Evolutionary conservation across 306 rosid genomes (phyloP).

Genomic region (Alnus glutinosa): DNA sequence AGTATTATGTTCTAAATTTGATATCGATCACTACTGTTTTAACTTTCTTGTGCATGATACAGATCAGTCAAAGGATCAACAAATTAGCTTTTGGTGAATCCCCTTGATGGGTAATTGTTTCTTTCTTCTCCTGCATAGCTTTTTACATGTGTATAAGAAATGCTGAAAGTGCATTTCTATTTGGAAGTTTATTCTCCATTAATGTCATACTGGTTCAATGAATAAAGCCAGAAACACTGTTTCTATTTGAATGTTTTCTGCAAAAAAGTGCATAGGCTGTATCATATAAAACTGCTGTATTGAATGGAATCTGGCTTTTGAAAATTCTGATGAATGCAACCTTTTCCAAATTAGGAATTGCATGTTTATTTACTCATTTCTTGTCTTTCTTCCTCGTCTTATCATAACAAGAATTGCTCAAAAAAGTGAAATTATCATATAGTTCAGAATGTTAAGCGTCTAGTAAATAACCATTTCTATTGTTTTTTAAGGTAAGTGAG

Average conservation of each 20-base stretch:
- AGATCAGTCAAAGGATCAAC: slow-evolving; percentile 86
- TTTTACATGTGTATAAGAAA: slow-evolving; percentile 6
- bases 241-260: background rate
- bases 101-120: slow-evolving; percentile 83
- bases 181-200: background rate
- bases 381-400: background rate
- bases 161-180: background rate
- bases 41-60: slow-evolving; percentile 43
- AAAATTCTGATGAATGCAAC: background rate
- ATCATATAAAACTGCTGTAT: background rate
- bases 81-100: slow-evolving; percentile 84
- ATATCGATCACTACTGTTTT: slow-evolving; percentile 15
- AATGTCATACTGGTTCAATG: background rate
- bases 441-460: background rate
- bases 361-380: background rate
- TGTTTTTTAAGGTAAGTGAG: background rate
- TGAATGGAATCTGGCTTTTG: background rate
- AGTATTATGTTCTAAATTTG: slow-evolving; percentile 8
- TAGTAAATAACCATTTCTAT: background rate
- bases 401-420: background rate
- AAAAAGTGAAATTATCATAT: background rate
- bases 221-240: background rate
- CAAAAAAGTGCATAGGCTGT: background rate
- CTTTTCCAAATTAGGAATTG: background rate
- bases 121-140: slow-evolving; percentile 25